Evolutionary conservation across 192 early-diverging fungal species (phyloP).

Genomic region (Podila verticillata): DNA sequence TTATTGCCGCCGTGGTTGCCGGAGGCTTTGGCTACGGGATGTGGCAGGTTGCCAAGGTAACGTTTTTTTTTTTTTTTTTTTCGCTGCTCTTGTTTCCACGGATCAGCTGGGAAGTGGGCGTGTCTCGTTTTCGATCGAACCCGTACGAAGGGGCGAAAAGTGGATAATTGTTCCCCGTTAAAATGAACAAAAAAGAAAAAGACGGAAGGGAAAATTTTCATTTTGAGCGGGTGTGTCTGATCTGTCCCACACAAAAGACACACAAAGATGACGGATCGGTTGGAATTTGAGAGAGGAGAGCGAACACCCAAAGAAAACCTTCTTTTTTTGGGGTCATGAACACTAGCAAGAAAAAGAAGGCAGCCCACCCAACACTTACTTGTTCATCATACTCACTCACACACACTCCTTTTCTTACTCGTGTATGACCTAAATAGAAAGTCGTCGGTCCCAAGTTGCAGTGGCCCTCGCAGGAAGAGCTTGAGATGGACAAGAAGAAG

Average conservation of each 20-base stretch:
- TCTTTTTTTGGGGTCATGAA: slow-evolving; percentile 4
- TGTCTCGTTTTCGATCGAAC: background rate
- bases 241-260: background rate
- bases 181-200: slow-evolving; percentile 4
- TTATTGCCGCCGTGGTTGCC: slow-evolving; percentile 86
- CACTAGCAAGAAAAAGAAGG: background rate
- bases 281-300: background rate
- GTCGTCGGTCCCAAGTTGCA: slow-evolving; percentile 68
- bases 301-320: background rate
- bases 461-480: slow-evolving; percentile 71
- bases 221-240: background rate
- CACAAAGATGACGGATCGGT: slow-evolving; percentile 3
- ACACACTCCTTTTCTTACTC: slow-evolving; percentile 9
- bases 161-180: slow-evolving; percentile 2
- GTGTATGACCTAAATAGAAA: slow-evolving; percentile 59
- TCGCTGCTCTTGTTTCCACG: background rate
- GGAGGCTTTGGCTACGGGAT: slow-evolving; percentile 92
- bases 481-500: slow-evolving; percentile 74
- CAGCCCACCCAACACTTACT: background rate
- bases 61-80: slow-evolving; percentile 9
- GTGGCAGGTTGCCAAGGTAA: slow-evolving; percentile 79
- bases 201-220: background rate
- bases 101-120: background rate
- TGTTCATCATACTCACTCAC: background rate
- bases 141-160: slow-evolving; percentile 14